Conservation (phyloP, 495 filamentous ascomycete species). For the Physcia stellaris region DNA sequence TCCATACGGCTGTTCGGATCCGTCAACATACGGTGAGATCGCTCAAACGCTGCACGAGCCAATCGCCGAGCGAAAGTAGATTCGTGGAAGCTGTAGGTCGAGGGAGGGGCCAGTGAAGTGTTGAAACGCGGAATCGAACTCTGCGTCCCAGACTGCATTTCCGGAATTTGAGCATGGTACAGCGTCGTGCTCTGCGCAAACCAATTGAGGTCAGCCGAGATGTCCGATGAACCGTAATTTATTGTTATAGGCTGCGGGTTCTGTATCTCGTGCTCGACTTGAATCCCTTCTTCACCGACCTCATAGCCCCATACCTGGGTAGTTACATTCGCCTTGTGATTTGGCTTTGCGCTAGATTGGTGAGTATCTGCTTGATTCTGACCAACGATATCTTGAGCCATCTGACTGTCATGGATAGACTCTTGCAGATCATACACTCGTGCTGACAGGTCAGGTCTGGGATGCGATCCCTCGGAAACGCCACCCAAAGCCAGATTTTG, state of each 20-base stretch:
- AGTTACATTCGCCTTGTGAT: background rate
- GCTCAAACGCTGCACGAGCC: conserved; percentile 52
- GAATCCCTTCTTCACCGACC: no score
- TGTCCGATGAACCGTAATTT: background rate
- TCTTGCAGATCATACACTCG: conserved; percentile 15
- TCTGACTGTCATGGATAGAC: background rate
- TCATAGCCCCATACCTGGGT: background rate
- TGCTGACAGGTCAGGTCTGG: conserved; percentile 7
- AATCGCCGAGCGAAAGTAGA: conserved; percentile 56
- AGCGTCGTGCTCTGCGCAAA: conserved; percentile 14
- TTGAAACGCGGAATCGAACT: conserved; percentile 11
- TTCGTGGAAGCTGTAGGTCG: conserved; percentile 45
- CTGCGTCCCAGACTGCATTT: conserved; percentile 3
- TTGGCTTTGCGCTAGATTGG: background rate
- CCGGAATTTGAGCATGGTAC: conserved; percentile 13
- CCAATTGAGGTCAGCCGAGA: conserved; percentile 2
- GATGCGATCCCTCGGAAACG: conserved; percentile 15
- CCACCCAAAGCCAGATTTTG: conserved; percentile 20
- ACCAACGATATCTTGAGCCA: conserved; percentile 1
- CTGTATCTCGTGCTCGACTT: no score
- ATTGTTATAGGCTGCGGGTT: background rate
- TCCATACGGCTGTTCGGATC: conserved; percentile 36
- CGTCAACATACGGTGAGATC: conserved; percentile 44
- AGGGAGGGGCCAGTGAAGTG: conserved; percentile 24
- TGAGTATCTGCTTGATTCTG: conserved; percentile 4